Evolutionary conservation across 176 grass and related monocot species (phyloP).

Genomic region (Rhynchospora tenuis): DNA sequence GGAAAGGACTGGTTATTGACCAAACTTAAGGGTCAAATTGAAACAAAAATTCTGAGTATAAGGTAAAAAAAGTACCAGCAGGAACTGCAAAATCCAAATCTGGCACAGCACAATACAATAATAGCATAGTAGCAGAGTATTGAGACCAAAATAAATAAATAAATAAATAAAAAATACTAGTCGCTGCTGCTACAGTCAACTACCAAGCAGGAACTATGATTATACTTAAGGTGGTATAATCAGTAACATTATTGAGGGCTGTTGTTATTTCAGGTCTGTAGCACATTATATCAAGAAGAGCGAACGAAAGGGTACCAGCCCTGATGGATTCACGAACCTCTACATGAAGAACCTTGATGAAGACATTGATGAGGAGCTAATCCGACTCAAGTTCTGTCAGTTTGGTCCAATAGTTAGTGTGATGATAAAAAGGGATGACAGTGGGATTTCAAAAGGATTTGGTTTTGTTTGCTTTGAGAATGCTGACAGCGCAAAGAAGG

Average conservation of each 20-base stretch:
- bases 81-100: neutral
- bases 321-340: slow-evolving; percentile 33
- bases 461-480: slow-evolving; percentile 74
- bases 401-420: slow-evolving; percentile 33
- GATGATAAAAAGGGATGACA: slow-evolving; percentile 28
- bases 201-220: neutral
- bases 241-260: neutral
- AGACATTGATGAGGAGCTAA: slow-evolving; percentile 44
- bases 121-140: too few relatives aligned
- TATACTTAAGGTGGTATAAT: neutral
- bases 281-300: slow-evolving; percentile 30
- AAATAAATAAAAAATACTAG: neutral
- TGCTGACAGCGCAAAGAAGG: slow-evolving; percentile 57
- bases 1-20: neutral
- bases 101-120: neutral
- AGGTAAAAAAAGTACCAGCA: too few relatives aligned
- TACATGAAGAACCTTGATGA: slow-evolving; percentile 46
- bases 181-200: neutral
- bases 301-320: slow-evolving; percentile 2
- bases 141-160: too few relatives aligned
- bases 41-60: neutral
- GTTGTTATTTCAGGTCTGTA: slow-evolving; percentile 29
- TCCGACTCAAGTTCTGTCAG: slow-evolving; percentile 39
- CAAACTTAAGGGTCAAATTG: neutral
- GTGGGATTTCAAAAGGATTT: slow-evolving; percentile 56